These are phyloP conservation scores for Datisca glomerata DNA, from an alignment of 306 rosid species.

Conservation along the genomic window DNA sequence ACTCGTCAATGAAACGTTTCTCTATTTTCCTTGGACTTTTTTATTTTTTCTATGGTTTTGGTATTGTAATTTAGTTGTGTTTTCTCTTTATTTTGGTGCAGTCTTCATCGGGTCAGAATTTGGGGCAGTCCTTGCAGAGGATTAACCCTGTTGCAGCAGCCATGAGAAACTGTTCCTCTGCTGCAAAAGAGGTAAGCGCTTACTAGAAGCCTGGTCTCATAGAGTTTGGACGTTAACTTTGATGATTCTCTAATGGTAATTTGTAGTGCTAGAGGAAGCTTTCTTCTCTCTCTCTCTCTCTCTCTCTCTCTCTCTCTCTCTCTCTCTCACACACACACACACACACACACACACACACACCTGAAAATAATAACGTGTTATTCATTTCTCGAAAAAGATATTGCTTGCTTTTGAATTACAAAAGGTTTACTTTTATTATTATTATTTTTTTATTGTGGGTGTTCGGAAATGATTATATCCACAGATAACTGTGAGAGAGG, in stretches of 20 bases:
- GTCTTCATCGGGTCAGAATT: constrained; percentile 5
- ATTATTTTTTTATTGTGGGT: neutral
- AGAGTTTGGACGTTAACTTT: neutral
- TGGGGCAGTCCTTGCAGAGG: constrained; percentile 33
- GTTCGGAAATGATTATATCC: constrained; percentile 2
- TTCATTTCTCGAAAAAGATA: no score
- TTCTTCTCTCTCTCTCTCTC: neutral
- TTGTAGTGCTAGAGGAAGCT: neutral
- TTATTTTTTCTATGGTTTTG: neutral
- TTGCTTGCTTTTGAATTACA: no score
- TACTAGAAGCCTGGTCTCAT: neutral
- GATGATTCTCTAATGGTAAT: neutral
- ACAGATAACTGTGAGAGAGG: constrained; percentile 79
- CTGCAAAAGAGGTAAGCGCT: constrained; percentile 52
- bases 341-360: no score
- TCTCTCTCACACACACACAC: no score
- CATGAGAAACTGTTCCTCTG: constrained; percentile 48
- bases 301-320: no score
- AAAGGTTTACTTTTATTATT: no score
- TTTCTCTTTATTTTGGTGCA: no score
- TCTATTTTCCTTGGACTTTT: neutral
- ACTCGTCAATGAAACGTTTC: neutral
- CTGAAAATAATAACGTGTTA: no score
- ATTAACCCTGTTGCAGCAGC: constrained; percentile 46
- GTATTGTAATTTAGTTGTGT: neutral